These are phyloP conservation scores for Penicillium sp. DNA, from an alignment of 2,329 filamentous ascomycete genomes.

Conservation along the genomic window DNA sequence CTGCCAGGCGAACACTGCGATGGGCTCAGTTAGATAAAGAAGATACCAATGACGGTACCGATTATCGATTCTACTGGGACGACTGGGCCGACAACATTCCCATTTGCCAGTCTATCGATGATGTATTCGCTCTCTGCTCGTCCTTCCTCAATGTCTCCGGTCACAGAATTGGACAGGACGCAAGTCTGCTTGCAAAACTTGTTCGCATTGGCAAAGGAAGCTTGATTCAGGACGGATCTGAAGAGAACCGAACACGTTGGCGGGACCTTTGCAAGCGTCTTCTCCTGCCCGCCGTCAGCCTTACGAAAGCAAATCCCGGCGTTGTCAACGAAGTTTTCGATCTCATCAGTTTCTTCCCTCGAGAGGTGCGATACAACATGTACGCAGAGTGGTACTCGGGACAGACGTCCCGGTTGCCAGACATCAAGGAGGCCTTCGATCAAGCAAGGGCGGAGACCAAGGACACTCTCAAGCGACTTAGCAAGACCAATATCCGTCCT, in stretches of 20 bases:
- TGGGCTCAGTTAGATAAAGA: slow-evolving; percentile 81
- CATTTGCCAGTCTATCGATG: slow-evolving; percentile 82
- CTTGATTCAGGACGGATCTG: slow-evolving; percentile 65
- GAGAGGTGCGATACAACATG: slow-evolving; percentile 73
- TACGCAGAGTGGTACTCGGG: slow-evolving; percentile 93
- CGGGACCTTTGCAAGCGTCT: slow-evolving; percentile 76
- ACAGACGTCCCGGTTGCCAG: slow-evolving; percentile 68
- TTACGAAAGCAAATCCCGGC: slow-evolving; percentile 78
- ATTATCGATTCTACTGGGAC: slow-evolving; percentile 94
- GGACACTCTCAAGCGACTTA: slow-evolving; percentile 82
- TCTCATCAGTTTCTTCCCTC: slow-evolving; percentile 73
- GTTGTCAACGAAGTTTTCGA: slow-evolving; percentile 83
- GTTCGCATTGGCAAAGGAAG: slow-evolving; percentile 79
- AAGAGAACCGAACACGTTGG: slow-evolving; percentile 73
- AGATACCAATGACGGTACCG: slow-evolving; percentile 67
- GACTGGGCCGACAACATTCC: slow-evolving; percentile 95
- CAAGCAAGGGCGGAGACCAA: slow-evolving; percentile 74
- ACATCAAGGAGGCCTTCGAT: slow-evolving; percentile 74
- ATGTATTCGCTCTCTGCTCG: slow-evolving; percentile 80
- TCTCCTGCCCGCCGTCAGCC: slow-evolving; percentile 81
- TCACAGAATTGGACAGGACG: slow-evolving; percentile 82
- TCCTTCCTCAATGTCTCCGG: slow-evolving; percentile 83
- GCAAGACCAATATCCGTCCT: slow-evolving; percentile 75
- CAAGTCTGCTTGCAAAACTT: slow-evolving; percentile 72
- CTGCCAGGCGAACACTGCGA: slow-evolving; percentile 64